Evolutionary conservation across 2,329 filamentous ascomycete species (phyloP), one percentile per base, ranked within the genome.

Genomic region (Phoma sp.): DNA sequence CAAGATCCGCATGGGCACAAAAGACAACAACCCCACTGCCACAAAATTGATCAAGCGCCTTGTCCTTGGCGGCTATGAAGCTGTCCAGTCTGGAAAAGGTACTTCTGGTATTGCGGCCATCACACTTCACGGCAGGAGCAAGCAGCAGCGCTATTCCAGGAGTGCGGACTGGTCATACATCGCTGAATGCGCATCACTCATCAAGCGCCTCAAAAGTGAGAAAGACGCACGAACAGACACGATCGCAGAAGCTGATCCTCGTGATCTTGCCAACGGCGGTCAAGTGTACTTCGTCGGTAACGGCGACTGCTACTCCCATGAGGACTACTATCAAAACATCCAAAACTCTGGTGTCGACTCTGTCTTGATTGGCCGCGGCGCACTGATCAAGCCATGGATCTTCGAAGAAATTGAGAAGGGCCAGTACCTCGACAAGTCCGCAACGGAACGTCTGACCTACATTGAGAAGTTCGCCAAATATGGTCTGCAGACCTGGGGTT

Each of bases 311-410:
- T 97, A 91, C 78, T 97, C 92, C 4, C 92, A 98, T 74, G 78
- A 87, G 26, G 92, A 98, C 72, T 98, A 98, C 78, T 87, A 87
- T 59, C 80, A 87, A 52, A 87, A 95, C 68, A 81, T 98, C 32
- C 82, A 88, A 40, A 84, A 93, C 54, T 84, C 91, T 29, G 85
- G 86, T 39, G 92, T 98, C 38, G 93, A 98, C 78, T 87, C 87
- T n/a, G 90, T 96, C 71, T 98, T 99, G 95, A 87, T 98, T 57
- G 95, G 88, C n/a, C 90, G 95, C 56, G 95, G 95, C 51, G 95
- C 95, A 9, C 84, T 99, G 53, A 91, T 98, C 78, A 99, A 99
- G 78, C 95, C 95, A 1, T 99, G 95, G 95, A 82, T 99, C 59
- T 99, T 98, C 71, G 95, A 99, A 76, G 95, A 99, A 77, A 98